Evolutionary conservation across 1,284 basidiomycete genomes (phyloP).

Genomic region (Apiotrichum sp.): DNA sequence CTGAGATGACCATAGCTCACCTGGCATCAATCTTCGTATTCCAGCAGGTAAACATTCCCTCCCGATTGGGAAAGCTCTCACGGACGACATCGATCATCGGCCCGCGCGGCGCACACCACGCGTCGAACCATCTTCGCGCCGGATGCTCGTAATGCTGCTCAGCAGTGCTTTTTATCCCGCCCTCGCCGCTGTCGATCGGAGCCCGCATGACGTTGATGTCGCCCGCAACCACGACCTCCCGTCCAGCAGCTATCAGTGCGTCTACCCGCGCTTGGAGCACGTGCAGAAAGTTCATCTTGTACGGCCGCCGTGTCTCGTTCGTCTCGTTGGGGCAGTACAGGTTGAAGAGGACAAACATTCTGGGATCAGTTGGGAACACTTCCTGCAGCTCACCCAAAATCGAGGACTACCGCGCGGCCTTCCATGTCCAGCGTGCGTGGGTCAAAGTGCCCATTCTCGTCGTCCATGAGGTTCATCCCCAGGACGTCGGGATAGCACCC

Average conservation of each 20-base stretch:
- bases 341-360: conserved; percentile 95
- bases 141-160: conserved; percentile 66
- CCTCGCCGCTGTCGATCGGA: conserved; percentile 86
- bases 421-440: conserved; percentile 42
- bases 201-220: conserved; percentile 85
- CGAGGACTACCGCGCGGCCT: conserved; percentile 43
- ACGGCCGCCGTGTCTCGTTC: conserved; percentile 75
- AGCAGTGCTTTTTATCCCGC: conserved; percentile 60
- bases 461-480: conserved; percentile 29
- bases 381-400: conserved; percentile 41
- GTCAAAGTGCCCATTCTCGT: conserved; percentile 39
- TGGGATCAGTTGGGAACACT: conserved; percentile 48
- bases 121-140: conserved; percentile 68
- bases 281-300: conserved; percentile 83
- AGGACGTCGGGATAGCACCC: conserved; percentile 38
- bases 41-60: conserved; percentile 85
- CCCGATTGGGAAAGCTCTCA: conserved; percentile 69
- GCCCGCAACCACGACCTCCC: conserved; percentile 81
- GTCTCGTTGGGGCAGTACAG: conserved; percentile 94
- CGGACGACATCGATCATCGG: conserved; percentile 77
- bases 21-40: conserved; percentile 82
- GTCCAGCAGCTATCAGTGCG: conserved; percentile 58
- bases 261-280: conserved; percentile 69
- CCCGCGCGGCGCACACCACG: conserved; percentile 65
- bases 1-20: conserved; percentile 9